Percentiles rank a stretch among this genome's conserved stretches.
These are phyloP conservation scores for Citrus australasica DNA, from an alignment of 345 rosid species.

Conservation along the genomic window DNA sequence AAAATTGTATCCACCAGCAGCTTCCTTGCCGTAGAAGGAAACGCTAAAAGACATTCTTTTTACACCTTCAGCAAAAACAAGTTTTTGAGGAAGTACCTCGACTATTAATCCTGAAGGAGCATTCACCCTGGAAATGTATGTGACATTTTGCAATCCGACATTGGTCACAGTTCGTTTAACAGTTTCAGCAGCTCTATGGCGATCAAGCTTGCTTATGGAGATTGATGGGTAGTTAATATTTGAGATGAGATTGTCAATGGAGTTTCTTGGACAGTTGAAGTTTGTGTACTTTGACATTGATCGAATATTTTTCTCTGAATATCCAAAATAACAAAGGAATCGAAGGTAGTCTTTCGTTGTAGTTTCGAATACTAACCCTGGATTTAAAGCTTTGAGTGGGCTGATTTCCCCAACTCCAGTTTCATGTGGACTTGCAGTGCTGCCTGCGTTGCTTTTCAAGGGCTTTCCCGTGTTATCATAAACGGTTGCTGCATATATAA, in stretches of 20 bases:
- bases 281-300: constrained; percentile 36
- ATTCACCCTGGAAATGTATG: constrained; percentile 38
- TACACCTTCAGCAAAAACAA: constrained; percentile 30
- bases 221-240: constrained; percentile 71
- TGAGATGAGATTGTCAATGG: constrained; percentile 40
- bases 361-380: constrained; percentile 74
- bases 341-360: constrained; percentile 43
- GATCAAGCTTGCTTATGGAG: constrained; percentile 49
- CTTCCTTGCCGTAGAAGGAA: constrained; percentile 43
- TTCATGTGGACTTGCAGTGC: constrained; percentile 53
- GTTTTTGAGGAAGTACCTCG: constrained; percentile 45
- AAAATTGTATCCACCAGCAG: constrained; percentile 49
- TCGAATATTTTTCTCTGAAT: constrained; percentile 46
- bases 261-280: constrained; percentile 46
- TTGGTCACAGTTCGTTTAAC: constrained; percentile 56
- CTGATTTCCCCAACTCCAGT: constrained; percentile 67
- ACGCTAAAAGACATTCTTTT: constrained; percentile 38
- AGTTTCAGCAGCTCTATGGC: constrained; percentile 14
- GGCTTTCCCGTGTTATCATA: constrained; percentile 46
- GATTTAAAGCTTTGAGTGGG: constrained; percentile 58
- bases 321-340: constrained; percentile 62
- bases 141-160: constrained; percentile 49
- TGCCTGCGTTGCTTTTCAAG: constrained; percentile 41
- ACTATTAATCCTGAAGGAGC: constrained; percentile 55
- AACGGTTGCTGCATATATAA: constrained; percentile 40